Evolutionary conservation across 148 eudicot genomes (phyloP), one percentile per base, ranked within the genome.

Genomic region (Gaultheria prostrata): DNA sequence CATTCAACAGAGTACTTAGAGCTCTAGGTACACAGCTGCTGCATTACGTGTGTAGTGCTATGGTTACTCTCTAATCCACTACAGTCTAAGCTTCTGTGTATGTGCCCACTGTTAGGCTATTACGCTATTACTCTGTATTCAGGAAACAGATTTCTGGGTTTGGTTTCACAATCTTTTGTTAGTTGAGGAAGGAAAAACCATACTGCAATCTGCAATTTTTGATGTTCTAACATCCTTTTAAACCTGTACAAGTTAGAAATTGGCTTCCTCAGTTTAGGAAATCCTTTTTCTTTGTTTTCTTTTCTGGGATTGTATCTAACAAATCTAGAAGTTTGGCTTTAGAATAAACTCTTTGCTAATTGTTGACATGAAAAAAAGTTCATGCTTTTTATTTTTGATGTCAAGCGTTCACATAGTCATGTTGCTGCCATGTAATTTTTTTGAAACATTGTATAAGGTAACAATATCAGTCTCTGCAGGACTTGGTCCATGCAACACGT

Each of bases 141-240:
- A 45, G 54, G 35, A 15, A 65, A 2, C 24, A 43, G 21, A 61
- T 48, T 39, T 45, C 49, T 21, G 54, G 14, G 21, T 28, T 28
- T 80, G 17, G 26, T 28, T 81, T 67, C n/a, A 39, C 1, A 8
- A 67, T 48, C 59, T 49, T 49, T 45, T 15, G 9, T 81, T 30
- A 49, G 83, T 48, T 4, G 46, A 61, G 57, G 30, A 51, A 45
- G 43, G 15, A 67, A 28, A 71, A 65, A 20, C 49, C 28, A 18
- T 18, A 4, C 13, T 21, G 39, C 33, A 78, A 81, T 67, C 83
- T 81, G 30, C 76, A 43, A 18, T 33, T 63, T 80, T 59, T 39
- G 17, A 12, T 48, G 43, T 28, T 81, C 82, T 46, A 46, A 18
- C 45, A 4, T 17, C 14, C 24, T 26, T 28, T 35, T 59, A 9